phyloP scores from a whole-genome alignment of 768 basidiomycete genomes.

The Boletus patriciae region DNA sequence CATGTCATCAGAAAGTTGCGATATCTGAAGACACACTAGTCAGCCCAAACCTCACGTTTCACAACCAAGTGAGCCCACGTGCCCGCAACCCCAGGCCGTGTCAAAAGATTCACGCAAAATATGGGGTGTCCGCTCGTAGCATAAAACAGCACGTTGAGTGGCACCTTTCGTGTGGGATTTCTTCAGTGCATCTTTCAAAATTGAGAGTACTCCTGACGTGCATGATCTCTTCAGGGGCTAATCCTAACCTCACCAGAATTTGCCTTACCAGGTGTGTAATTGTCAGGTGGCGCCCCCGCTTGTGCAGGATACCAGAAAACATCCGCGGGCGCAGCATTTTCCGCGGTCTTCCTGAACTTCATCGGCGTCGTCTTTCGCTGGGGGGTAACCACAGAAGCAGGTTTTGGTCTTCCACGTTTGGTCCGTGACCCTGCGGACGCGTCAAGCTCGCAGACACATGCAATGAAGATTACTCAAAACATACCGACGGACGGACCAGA shows the following conservation, averaged over 20 bases:
- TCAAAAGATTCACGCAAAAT: constrained; percentile 62
- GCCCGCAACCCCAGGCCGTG: constrained; percentile 72
- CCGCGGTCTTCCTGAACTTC: constrained; percentile 14
- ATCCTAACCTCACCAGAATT: background rate
- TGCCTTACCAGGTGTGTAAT: constrained; percentile 68
- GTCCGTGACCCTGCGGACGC: constrained; percentile 10
- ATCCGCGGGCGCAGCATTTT: constrained; percentile 36
- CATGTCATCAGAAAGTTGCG: constrained; percentile 83
- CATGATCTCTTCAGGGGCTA: constrained; percentile 13
- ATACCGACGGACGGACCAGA: constrained; percentile 16
- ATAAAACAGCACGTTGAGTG: constrained; percentile 60
- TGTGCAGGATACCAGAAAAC: constrained; percentile 65
- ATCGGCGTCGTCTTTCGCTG: background rate
- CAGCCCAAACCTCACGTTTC: constrained; percentile 2
- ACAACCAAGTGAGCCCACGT: constrained; percentile 21
- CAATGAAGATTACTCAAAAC: background rate
- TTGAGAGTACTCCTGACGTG: constrained; percentile 57
- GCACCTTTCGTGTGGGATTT: constrained; percentile 50
- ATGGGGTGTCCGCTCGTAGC: constrained; percentile 61
- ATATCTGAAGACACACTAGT: constrained; percentile 49
- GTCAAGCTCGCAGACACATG: background rate
- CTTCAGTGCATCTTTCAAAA: constrained; percentile 57
- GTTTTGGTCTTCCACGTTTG: constrained; percentile 18
- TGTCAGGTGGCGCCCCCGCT: constrained; percentile 45
- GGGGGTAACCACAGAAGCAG: background rate